A percentile compares a stretch with the other conserved stretches of the same genome.
phyloP scores from a whole-genome alignment of 805 yeast genomes.

The Ogataea methanolica region DNA sequence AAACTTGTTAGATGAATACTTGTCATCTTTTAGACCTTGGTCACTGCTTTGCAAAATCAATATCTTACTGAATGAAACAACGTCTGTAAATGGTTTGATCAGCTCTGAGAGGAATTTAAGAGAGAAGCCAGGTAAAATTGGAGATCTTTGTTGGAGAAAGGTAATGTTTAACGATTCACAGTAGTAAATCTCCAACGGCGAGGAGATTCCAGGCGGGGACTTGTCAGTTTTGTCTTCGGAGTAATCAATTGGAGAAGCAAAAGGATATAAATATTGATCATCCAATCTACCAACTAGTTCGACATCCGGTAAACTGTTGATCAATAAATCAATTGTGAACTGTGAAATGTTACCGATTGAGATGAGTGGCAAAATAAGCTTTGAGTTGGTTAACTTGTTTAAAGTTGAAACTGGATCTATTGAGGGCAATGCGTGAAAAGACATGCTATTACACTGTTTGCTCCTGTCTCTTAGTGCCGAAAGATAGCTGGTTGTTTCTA shows the following conservation, averaged over 20 bases:
- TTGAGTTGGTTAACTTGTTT: slow-evolving; percentile 28
- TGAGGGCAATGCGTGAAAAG: slow-evolving; percentile 21
- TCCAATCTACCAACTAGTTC: slow-evolving; percentile 52
- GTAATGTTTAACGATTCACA: slow-evolving; percentile 39
- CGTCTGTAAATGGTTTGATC: slow-evolving; percentile 43
- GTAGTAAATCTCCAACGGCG: slow-evolving; percentile 63
- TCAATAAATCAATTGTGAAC: slow-evolving; percentile 64
- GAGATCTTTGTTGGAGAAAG: slow-evolving; percentile 79
- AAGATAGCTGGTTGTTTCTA: too few species aligned
- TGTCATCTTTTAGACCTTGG: slow-evolving; percentile 41
- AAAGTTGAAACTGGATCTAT: slow-evolving; percentile 20
- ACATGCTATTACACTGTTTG: slow-evolving; percentile 12
- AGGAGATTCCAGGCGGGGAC: slow-evolving; percentile 28
- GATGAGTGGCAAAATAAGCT: slow-evolving; percentile 70
- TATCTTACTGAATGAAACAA: slow-evolving; percentile 38
- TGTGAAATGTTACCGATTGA: slow-evolving; percentile 92
- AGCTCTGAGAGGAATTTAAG: slow-evolving; percentile 47
- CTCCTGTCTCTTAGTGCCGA: neutral
- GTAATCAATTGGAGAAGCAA: slow-evolving; percentile 73
- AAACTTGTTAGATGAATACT: slow-evolving; percentile 9
- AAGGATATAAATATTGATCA: slow-evolving; percentile 66
- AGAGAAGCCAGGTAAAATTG: slow-evolving; percentile 65
- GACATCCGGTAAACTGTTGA: slow-evolving; percentile 53
- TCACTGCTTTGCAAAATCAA: slow-evolving; percentile 70
- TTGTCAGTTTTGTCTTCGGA: slow-evolving; percentile 9